A percentile compares a stretch with the other conserved stretches of the same genome.
Conservation (phyloP, 2,329 filamentous ascomycete genomes). For the Thelonectria discophora region DNA sequence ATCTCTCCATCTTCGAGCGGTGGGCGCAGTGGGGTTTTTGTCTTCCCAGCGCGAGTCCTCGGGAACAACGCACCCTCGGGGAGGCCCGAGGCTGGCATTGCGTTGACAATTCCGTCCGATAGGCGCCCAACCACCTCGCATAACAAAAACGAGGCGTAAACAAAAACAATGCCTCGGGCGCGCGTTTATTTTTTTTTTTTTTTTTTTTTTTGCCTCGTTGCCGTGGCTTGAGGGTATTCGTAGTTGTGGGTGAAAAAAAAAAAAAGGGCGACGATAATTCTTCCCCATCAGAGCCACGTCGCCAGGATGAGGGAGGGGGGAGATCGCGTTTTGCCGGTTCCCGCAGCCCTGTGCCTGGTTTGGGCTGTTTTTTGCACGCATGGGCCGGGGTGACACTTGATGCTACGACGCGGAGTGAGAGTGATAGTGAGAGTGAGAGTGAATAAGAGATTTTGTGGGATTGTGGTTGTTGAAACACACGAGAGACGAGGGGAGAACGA, state of each 20-base stretch:
- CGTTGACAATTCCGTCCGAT: slow-evolving; percentile 3
- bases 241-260: slow-evolving; percentile 3
- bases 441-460: neutral
- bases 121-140: slow-evolving; percentile 16
- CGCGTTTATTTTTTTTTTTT: slow-evolving; percentile 2
- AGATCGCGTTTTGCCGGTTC: neutral
- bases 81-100: neutral
- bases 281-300: slow-evolving; percentile 10
- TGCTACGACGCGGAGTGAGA: neutral
- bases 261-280: neutral
- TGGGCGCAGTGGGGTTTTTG: slow-evolving; percentile 14
- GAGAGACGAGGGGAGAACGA: neutral
- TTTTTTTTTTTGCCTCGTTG: slow-evolving; percentile 1
- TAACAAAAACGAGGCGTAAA: slow-evolving; percentile 10
- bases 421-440: neutral
- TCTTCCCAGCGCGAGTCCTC: neutral
- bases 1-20: slow-evolving; percentile 9
- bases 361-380: slow-evolving; percentile 7
- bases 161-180: neutral
- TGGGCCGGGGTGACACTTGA: slow-evolving; percentile 5
- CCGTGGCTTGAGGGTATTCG: neutral
- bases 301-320: slow-evolving; percentile 5
- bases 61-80: slow-evolving; percentile 18
- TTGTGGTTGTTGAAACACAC: neutral
- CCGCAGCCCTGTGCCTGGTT: slow-evolving; percentile 14